Evolutionary conservation across 176 grass and related monocot species (phyloP).

Genomic region (Eragrostis curvula): DNA sequence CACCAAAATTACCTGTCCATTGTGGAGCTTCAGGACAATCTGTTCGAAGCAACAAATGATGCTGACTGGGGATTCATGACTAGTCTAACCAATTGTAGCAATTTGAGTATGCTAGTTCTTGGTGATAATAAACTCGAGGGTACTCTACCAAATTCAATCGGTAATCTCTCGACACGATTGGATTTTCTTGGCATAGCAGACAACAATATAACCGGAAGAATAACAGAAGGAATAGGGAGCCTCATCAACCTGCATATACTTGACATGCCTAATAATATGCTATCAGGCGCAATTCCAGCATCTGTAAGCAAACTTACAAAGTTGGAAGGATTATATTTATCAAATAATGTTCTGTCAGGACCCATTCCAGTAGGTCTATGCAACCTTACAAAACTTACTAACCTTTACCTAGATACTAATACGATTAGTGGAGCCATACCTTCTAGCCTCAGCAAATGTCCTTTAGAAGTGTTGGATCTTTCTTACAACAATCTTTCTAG

Average conservation of each 20-base stretch:
- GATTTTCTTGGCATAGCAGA: slow-evolving; percentile 20
- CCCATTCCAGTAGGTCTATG: slow-evolving; percentile 26
- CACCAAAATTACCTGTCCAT: background rate
- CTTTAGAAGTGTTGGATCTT: slow-evolving; percentile 36
- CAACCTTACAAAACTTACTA: slow-evolving; percentile 32
- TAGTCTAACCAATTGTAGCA: background rate
- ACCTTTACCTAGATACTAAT: slow-evolving; percentile 7
- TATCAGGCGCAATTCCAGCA: slow-evolving; percentile 7
- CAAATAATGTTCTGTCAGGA: slow-evolving; percentile 32
- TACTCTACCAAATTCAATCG: slow-evolving; percentile 19
- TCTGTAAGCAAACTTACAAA: slow-evolving; percentile 25
- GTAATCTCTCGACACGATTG: slow-evolving; percentile 18
- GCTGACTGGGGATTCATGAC: background rate
- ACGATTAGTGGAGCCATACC: slow-evolving; percentile 12
- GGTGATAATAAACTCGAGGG: slow-evolving; percentile 20
- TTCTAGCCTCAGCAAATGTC: slow-evolving; percentile 27
- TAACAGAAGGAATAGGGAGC: slow-evolving; percentile 29
- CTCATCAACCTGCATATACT: background rate
- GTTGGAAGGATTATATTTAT: slow-evolving; percentile 19
- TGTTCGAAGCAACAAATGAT: background rate
- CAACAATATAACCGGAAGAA: slow-evolving; percentile 32
- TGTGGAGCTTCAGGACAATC: background rate
- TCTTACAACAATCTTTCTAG: slow-evolving; percentile 47
- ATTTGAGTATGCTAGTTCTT: background rate
- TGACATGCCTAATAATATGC: background rate